Conservation (phyloP, 2,329 filamentous ascomycete genomes). For the Thelonectria blattea region DNA sequence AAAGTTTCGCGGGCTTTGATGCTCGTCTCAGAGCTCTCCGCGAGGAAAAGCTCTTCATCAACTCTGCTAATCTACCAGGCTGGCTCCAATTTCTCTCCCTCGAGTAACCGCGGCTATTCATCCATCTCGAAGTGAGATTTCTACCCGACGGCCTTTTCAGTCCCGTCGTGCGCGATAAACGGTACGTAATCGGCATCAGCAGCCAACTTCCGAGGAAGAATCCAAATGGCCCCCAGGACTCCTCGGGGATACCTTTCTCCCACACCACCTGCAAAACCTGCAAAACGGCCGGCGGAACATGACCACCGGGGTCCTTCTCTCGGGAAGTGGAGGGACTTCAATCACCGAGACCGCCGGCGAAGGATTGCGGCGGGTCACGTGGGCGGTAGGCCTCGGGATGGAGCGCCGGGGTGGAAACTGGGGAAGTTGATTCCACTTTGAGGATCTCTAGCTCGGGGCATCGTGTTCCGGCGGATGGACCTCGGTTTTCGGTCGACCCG, state of each 20-base stretch:
- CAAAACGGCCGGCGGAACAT: conserved; percentile 24
- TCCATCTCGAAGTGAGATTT: background rate
- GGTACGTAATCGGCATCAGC: conserved; percentile 5
- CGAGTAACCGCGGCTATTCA: conserved; percentile 9
- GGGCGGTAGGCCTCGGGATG: conserved; percentile 23
- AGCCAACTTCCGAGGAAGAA: conserved; percentile 13
- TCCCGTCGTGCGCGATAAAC: background rate
- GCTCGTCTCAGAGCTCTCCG: background rate
- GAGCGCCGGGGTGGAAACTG: conserved; percentile 24
- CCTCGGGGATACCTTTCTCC: conserved; percentile 1
- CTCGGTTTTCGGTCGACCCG: conserved; percentile 32
- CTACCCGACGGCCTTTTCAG: conserved; percentile 4
- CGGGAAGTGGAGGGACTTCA: conserved; percentile 34
- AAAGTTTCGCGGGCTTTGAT: background rate
- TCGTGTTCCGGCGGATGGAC: conserved; percentile 28
- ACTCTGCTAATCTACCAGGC: background rate
- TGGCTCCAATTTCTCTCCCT: background rate
- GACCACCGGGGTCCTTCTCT: conserved; percentile 12
- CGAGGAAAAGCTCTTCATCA: background rate
- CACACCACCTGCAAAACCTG: conserved; percentile 3
- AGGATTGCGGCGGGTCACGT: conserved; percentile 8
- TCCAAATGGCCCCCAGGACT: background rate
- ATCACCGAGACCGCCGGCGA: conserved; percentile 28
- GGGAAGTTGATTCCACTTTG: background rate
- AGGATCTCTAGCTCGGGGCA: background rate